These are phyloP conservation scores for Auxenochlorella pyrenoidosa DNA, from an alignment of 139 green algal species.

Conservation along the genomic window DNA sequence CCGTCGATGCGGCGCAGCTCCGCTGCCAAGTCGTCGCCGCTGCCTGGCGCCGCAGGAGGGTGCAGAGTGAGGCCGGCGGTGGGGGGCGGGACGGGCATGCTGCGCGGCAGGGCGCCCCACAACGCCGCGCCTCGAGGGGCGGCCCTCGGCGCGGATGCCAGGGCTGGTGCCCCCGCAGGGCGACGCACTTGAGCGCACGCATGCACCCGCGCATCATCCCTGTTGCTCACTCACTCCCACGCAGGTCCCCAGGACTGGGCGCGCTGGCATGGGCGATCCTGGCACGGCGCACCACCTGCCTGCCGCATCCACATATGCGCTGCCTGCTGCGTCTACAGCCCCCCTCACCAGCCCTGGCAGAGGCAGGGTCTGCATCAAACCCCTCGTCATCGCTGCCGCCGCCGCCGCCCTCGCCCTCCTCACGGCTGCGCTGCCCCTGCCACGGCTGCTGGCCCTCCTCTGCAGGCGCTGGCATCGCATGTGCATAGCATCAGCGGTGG, in stretches of 20 bases:
- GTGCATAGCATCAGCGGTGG: no score
- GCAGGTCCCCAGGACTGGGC: no score
- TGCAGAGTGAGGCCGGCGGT: no score
- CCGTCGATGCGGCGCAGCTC: slow-evolving; percentile 61
- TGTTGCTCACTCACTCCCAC: no score
- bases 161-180: no score
- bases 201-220: no score
- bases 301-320: background rate
- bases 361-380: background rate
- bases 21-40: slow-evolving; percentile 21
- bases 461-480: background rate
- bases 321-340: background rate
- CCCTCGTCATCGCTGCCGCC: slow-evolving; percentile 16
- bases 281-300: no score
- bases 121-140: no score
- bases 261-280: background rate
- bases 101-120: no score
- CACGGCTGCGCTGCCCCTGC: background rate
- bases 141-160: background rate
- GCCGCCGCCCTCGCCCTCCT: slow-evolving; percentile 2
- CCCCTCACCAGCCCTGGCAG: background rate
- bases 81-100: no score
- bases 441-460: slow-evolving; percentile 2
- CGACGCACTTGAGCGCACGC: no score
- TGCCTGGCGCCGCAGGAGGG: slow-evolving; percentile 3